These are phyloP conservation scores for Clonostachys sp. DNA, from an alignment of 2,329 filamentous ascomycete species.

Conservation along the genomic window DNA sequence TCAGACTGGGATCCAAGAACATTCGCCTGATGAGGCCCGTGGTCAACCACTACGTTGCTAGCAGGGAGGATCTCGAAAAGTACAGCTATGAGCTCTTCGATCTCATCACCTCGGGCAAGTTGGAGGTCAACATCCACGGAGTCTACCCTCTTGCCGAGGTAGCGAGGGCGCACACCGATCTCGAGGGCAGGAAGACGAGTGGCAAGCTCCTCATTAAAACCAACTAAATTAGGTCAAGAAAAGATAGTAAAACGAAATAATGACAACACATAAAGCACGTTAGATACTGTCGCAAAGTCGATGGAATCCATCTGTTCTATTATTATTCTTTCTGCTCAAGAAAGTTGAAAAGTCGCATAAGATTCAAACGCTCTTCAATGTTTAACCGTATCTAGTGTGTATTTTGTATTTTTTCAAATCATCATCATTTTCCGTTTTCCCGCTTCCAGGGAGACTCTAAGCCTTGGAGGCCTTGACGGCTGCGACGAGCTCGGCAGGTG, in stretches of 20 bases:
- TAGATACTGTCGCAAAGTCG: too few species aligned
- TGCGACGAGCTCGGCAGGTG: constrained; percentile 77
- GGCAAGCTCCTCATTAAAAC: constrained; percentile 75
- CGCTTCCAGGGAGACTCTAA: constrained; percentile 6
- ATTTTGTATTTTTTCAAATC: not conserved
- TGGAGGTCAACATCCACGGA: constrained; percentile 72
- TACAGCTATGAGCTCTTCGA: constrained; percentile 71
- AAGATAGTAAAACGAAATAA: not conserved
- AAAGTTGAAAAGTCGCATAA: too few species aligned
- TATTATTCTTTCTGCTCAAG: too few species aligned
- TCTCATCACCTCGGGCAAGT: constrained; percentile 62
- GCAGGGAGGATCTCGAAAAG: constrained; percentile 64
- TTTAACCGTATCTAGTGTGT: not conserved
- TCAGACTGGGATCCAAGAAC: constrained; percentile 67
- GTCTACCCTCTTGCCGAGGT: constrained; percentile 73
- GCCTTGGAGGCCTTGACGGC: constrained; percentile 41
- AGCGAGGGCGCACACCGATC: constrained; percentile 67
- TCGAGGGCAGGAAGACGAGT: constrained; percentile 77
- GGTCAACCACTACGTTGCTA: constrained; percentile 66
- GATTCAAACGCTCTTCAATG: not conserved
- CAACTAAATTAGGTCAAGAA: constrained; percentile 23
- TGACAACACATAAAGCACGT: too few species aligned
- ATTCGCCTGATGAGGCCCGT: constrained; percentile 71
- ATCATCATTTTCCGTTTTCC: not conserved
- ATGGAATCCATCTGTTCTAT: too few species aligned